Evolutionary conservation across 2,329 filamentous ascomycete species (phyloP).

Genomic region (Blastomyces parvus): DNA sequence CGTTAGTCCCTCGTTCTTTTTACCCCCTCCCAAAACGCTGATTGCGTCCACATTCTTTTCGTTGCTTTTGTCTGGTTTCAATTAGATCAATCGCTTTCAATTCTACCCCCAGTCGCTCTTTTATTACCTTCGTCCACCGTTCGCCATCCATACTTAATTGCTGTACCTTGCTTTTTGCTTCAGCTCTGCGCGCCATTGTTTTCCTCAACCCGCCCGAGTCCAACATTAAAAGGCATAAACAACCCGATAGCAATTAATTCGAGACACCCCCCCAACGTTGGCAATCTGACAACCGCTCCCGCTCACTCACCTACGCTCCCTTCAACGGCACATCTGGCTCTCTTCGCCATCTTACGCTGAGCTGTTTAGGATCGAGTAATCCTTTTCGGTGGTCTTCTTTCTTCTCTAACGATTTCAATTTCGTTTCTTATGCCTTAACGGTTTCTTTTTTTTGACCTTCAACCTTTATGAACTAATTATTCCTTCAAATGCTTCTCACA

Average conservation of each 20-base stretch:
- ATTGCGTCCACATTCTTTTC: conserved; percentile 7
- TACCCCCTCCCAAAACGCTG: neutral
- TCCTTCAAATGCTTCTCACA: neutral
- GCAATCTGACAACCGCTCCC: neutral
- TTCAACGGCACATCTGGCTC: neutral
- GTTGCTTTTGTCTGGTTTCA: conserved; percentile 7
- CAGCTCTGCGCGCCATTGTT: neutral
- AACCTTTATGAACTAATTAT: conserved; percentile 2
- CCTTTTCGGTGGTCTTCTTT: neutral
- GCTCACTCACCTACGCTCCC: neutral
- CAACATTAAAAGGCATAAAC: neutral
- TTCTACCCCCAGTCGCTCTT: neutral
- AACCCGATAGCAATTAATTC: neutral
- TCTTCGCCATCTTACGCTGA: neutral
- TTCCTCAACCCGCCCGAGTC: neutral
- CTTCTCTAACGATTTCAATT: neutral
- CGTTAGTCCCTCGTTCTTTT: conserved; percentile 3
- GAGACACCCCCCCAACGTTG: neutral
- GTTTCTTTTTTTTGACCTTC: neutral
- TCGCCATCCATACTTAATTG: neutral
- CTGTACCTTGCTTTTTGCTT: neutral
- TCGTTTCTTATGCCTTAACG: neutral
- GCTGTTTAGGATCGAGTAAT: neutral
- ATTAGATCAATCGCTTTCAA: conserved; percentile 10
- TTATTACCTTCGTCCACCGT: neutral